phyloP scores from a whole-genome alignment of 495 filamentous ascomycete genomes.

The Neurospora sp. region DNA sequence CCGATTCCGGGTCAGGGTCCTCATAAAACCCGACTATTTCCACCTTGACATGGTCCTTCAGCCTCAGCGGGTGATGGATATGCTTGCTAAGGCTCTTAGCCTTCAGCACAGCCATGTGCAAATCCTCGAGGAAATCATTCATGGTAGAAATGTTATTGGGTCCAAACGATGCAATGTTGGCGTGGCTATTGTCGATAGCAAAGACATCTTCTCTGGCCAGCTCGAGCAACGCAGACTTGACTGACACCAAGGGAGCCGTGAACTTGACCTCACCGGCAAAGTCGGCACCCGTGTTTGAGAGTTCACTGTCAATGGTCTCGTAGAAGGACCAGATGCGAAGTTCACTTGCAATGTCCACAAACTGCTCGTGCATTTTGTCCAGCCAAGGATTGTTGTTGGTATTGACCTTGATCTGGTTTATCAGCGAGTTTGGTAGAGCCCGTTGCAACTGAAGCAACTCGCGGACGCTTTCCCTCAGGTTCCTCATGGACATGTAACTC shows the following conservation, averaged over 20 bases:
- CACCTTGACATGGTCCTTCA: slow-evolving; percentile 44
- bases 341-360: slow-evolving; percentile 49
- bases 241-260: slow-evolving; percentile 51
- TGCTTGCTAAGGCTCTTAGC: slow-evolving; percentile 30
- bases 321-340: slow-evolving; percentile 59
- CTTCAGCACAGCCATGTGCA: slow-evolving; percentile 33
- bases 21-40: slow-evolving; percentile 56
- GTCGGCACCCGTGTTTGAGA: slow-evolving; percentile 32
- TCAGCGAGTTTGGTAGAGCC: slow-evolving; percentile 39
- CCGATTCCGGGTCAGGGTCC: slow-evolving; percentile 36
- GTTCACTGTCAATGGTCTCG: slow-evolving; percentile 51
- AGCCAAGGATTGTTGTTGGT: slow-evolving; percentile 32
- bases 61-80: slow-evolving; percentile 34
- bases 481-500: slow-evolving; percentile 50
- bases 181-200: slow-evolving; percentile 48
- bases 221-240: slow-evolving; percentile 48
- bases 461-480: slow-evolving; percentile 45
- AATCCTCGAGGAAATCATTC: slow-evolving; percentile 38
- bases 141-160: slow-evolving; percentile 39
- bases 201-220: slow-evolving; percentile 47
- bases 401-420: slow-evolving; percentile 36
- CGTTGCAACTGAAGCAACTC: slow-evolving; percentile 45
- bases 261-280: slow-evolving; percentile 28
- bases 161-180: slow-evolving; percentile 48
- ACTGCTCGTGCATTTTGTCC: slow-evolving; percentile 43